Percentiles rank a stretch among this genome's conserved stretches.
Conservation (phyloP, 108 stramenopile species). For the Nannochloropsis gaditana region DNA sequence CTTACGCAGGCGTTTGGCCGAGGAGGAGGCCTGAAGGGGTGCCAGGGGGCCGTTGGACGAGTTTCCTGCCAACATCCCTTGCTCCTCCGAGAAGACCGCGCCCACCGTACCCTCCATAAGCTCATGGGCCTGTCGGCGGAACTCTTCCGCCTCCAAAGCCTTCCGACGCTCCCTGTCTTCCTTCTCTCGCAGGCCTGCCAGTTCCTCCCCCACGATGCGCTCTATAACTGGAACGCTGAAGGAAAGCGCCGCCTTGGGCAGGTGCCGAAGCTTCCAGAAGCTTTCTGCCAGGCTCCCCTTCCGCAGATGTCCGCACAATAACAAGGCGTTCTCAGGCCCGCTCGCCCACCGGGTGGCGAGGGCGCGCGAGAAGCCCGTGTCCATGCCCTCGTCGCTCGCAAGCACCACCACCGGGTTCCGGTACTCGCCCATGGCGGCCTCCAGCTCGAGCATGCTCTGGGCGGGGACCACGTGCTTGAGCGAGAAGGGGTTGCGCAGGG, state of each 20-base stretch:
- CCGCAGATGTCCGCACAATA: conserved; percentile 11
- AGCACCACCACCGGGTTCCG: conserved; percentile 17
- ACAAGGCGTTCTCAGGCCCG: background rate
- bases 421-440: background rate
- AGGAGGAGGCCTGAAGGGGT: background rate
- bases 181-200: background rate
- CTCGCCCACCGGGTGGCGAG: background rate
- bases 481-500: conserved; percentile 43
- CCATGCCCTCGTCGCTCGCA: background rate
- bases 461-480: conserved; percentile 44
- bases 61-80: background rate
- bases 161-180: background rate
- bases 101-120: background rate
- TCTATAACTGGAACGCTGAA: background rate
- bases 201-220: background rate
- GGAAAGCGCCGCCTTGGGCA: background rate
- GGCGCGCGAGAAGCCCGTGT: background rate
- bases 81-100: background rate
- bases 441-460: conserved; percentile 35
- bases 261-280: background rate
- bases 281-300: background rate
- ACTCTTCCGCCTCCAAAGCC: conserved; percentile 19
- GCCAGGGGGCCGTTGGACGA: background rate
- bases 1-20: background rate
- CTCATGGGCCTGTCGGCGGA: background rate